These are phyloP conservation scores for Batkoa obscura DNA, from an alignment of 371 early-diverging fungal species.

Conservation along the genomic window DNA sequence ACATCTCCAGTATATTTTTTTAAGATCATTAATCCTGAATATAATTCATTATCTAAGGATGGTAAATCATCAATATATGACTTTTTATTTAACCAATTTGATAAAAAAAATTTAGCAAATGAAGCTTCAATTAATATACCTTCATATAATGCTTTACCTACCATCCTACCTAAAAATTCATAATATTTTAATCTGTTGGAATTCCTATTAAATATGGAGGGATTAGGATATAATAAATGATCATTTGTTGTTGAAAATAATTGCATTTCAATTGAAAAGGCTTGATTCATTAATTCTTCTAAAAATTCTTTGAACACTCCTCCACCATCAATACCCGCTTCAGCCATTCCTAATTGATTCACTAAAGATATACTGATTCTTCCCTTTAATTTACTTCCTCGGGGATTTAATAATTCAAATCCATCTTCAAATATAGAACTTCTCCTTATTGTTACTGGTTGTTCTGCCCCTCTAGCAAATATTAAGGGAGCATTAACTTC, in stretches of 20 bases:
- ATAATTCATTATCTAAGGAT: slow-evolving; percentile 69
- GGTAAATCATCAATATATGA: slow-evolving; percentile 72
- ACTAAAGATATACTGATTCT: slow-evolving; percentile 74
- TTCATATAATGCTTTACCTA: slow-evolving; percentile 88
- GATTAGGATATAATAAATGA: slow-evolving; percentile 62
- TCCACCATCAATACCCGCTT: slow-evolving; percentile 93
- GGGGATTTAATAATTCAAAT: slow-evolving; percentile 32
- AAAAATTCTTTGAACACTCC: slow-evolving; percentile 66
- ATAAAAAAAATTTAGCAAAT: slow-evolving; percentile 83
- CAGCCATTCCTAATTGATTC: slow-evolving; percentile 60
- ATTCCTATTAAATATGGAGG: slow-evolving; percentile 32
- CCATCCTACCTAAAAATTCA: slow-evolving; percentile 74
- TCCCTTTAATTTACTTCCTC: slow-evolving; percentile 40
- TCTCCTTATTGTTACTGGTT: slow-evolving; percentile 42
- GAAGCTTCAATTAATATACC: slow-evolving; percentile 78
- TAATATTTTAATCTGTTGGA: slow-evolving; percentile 43
- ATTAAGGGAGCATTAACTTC: background rate
- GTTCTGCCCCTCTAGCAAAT: slow-evolving; percentile 6
- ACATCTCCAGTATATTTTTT: slow-evolving; percentile 60
- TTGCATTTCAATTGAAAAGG: slow-evolving; percentile 62
- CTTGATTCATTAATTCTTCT: slow-evolving; percentile 41
- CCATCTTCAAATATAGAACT: slow-evolving; percentile 78
- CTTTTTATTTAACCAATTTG: slow-evolving; percentile 61
- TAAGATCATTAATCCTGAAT: slow-evolving; percentile 56
- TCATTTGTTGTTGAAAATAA: slow-evolving; percentile 57